Conservation (phyloP, 1,284 basidiomycete genomes). For the Calocybe gambosa region DNA sequence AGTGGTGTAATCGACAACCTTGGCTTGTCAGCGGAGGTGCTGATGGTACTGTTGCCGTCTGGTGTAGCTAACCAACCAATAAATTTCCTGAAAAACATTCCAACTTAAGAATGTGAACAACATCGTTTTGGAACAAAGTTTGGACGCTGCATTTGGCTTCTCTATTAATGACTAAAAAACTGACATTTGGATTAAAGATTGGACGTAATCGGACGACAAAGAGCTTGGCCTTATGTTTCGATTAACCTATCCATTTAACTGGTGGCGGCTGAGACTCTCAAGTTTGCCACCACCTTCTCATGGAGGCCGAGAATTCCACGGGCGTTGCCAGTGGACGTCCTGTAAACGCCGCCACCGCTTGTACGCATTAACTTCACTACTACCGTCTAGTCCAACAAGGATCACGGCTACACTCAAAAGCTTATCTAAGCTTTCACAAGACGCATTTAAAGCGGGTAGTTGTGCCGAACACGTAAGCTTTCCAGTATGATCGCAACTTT, state of each 20-base stretch:
- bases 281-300: not conserved
- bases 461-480: slow-evolving; percentile 5
- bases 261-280: slow-evolving; percentile 1
- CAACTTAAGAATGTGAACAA: not conserved
- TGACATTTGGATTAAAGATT: not conserved
- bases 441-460: not conserved
- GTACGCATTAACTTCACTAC: slow-evolving; percentile 1
- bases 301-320: slow-evolving; percentile 12
- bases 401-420: not conserved
- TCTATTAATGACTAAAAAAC: not conserved
- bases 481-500: slow-evolving; percentile 13
- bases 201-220: not conserved
- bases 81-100: not conserved
- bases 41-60: slow-evolving; percentile 85
- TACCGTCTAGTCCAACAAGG: not conserved
- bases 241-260: slow-evolving; percentile 13
- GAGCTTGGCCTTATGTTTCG: not conserved
- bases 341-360: not conserved
- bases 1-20: slow-evolving; percentile 86
- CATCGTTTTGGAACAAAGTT: too few relatives aligned
- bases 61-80: slow-evolving; percentile 59
- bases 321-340: not conserved
- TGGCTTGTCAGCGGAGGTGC: slow-evolving; percentile 94
- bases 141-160: slow-evolving; percentile 5
- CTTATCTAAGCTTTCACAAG: not conserved